phyloP scores from a whole-genome alignment of 2,329 filamentous ascomycete genomes.

The Cordyceps javanica region DNA sequence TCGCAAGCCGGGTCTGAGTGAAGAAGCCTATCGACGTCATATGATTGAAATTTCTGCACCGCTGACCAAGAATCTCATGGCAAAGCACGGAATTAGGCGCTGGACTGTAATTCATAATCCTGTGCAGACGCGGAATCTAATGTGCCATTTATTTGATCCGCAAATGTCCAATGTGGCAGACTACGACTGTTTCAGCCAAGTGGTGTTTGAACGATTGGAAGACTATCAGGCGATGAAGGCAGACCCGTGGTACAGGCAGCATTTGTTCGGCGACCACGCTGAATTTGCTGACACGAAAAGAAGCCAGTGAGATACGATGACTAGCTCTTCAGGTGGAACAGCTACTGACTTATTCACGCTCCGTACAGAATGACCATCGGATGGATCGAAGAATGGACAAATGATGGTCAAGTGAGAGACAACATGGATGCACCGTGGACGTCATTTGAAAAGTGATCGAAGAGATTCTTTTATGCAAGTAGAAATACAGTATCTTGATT shows the following conservation, averaged over 20 bases:
- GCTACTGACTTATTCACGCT: neutral
- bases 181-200: slow-evolving; percentile 45
- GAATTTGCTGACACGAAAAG: slow-evolving; percentile 43
- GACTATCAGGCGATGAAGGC: slow-evolving; percentile 42
- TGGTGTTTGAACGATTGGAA: slow-evolving; percentile 37
- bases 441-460: neutral
- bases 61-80: slow-evolving; percentile 41
- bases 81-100: slow-evolving; percentile 40
- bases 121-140: slow-evolving; percentile 23
- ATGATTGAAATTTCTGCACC: slow-evolving; percentile 42
- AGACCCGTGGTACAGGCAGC: slow-evolving; percentile 42
- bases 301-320: slow-evolving; percentile 19
- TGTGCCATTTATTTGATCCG: slow-evolving; percentile 33
- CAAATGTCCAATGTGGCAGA: slow-evolving; percentile 43
- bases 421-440: neutral
- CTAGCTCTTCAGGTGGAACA: neutral
- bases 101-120: slow-evolving; percentile 43
- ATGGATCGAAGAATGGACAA: slow-evolving; percentile 37
- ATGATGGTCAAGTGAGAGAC: slow-evolving; percentile 28
- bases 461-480: neutral
- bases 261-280: slow-evolving; percentile 39
- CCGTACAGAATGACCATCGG: slow-evolving; percentile 37
- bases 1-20: slow-evolving; percentile 39
- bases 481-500: neutral
- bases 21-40: slow-evolving; percentile 38